A percentile compares a stretch with the other conserved stretches of the same genome.
Conservation (phyloP, 2,329 filamentous ascomycete genomes). For the Trichoderma polysporum region DNA sequence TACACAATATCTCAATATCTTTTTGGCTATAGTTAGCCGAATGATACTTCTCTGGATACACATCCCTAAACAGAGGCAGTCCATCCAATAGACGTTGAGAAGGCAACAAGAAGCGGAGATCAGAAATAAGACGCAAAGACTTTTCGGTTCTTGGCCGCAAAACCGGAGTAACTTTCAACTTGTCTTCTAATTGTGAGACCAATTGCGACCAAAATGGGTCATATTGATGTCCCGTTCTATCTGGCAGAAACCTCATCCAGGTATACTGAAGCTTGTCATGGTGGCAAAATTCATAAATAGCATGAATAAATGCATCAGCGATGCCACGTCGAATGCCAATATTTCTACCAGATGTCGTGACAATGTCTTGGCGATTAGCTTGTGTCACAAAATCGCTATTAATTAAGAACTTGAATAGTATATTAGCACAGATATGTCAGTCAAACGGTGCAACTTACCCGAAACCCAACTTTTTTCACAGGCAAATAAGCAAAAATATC, state of each 20-base stretch:
- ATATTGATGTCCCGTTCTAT: neutral
- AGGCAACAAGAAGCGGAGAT: neutral
- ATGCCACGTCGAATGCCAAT: neutral
- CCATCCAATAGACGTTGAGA: neutral
- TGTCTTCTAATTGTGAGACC: neutral
- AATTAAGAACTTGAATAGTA: neutral
- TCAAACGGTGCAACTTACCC: neutral
- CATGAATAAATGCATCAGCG: neutral
- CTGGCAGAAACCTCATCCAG: neutral
- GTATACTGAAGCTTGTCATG: neutral
- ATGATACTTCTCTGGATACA: neutral
- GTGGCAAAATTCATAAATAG: neutral
- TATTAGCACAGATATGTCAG: neutral
- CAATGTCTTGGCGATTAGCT: neutral
- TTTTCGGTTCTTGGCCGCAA: neutral
- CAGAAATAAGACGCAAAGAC: neutral
- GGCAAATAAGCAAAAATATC: neutral
- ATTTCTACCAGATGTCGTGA: neutral
- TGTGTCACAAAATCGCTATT: neutral
- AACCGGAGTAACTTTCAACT: neutral
- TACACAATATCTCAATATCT: neutral
- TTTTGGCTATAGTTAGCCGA: neutral
- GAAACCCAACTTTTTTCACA: neutral
- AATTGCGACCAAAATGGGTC: neutral
- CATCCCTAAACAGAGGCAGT: neutral